phyloP scores from a whole-genome alignment of 192 early-diverging fungal genomes.

The Chytriomyces sp. region DNA sequence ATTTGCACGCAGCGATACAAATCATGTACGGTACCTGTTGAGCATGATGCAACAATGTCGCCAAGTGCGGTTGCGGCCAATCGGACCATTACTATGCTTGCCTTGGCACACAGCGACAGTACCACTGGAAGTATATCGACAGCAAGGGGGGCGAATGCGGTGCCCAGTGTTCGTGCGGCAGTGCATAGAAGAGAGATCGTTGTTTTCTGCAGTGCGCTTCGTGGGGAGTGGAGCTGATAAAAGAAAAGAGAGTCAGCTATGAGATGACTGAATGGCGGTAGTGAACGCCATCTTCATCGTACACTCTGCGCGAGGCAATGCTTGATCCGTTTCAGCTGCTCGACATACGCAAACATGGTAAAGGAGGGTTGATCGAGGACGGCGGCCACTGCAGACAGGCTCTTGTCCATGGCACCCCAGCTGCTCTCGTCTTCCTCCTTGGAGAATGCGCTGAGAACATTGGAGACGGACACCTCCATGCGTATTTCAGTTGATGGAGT shows the following conservation, averaged over 20 bases:
- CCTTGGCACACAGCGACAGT: conserved; percentile 13
- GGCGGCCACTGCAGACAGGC: neutral
- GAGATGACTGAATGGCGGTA: neutral
- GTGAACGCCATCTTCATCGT: neutral
- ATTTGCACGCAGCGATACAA: neutral
- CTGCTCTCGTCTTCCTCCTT: conserved; percentile 26
- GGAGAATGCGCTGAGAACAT: conserved; percentile 1
- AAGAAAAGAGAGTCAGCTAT: neutral
- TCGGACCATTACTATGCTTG: conserved; percentile 23
- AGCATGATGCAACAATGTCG: conserved; percentile 5
- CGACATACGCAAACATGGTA: conserved; percentile 1
- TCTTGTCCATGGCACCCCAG: conserved; percentile 17
- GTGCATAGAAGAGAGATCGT: conserved; percentile 2
- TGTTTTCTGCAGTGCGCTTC: conserved; percentile 27
- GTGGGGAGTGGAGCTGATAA: conserved; percentile 9
- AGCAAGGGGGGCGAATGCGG: conserved; percentile 6
- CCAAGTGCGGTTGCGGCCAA: conserved; percentile 1
- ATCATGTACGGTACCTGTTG: neutral
- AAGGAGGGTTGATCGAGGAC: neutral
- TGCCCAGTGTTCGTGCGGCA: neutral
- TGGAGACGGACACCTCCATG: conserved; percentile 4
- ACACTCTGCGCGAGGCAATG: conserved; percentile 13
- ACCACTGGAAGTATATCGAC: neutral
- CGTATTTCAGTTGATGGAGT: neutral
- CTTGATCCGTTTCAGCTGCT: conserved; percentile 9